phyloP scores from a whole-genome alignment of 371 early-diverging fungal genomes.

The Mortierella sp. region DNA sequence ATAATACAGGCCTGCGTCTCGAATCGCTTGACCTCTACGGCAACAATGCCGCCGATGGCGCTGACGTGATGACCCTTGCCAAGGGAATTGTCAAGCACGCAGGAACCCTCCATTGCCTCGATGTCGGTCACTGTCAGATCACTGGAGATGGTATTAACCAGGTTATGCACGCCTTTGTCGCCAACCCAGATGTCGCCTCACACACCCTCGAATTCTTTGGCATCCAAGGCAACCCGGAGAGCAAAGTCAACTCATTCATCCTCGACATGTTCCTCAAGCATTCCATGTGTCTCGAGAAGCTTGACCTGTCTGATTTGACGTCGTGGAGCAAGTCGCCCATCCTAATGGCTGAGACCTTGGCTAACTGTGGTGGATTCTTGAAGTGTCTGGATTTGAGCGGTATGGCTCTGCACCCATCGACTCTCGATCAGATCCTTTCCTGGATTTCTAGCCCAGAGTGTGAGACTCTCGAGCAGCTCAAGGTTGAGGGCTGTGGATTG shows the following conservation, averaged over 20 bases:
- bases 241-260: conserved; percentile 57
- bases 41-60: conserved; percentile 50
- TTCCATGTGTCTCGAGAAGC: conserved; percentile 47
- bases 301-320: conserved; percentile 48
- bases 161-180: conserved; percentile 58
- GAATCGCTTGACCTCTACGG: conserved; percentile 39
- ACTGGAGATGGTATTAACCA: conserved; percentile 59
- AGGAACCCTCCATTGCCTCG: conserved; percentile 38
- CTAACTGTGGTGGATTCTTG: conserved; percentile 45
- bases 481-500: conserved; percentile 54
- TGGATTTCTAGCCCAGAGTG: conserved; percentile 48
- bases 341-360: conserved; percentile 55
- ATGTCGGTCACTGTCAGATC: conserved; percentile 52
- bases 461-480: conserved; percentile 39
- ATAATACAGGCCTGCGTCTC: conserved; percentile 34
- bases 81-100: conserved; percentile 59
- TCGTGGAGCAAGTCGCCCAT: conserved; percentile 59
- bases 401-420: conserved; percentile 50
- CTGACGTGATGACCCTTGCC: conserved; percentile 55
- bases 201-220: conserved; percentile 44
- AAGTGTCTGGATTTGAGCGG: conserved; percentile 44
- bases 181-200: conserved; percentile 57
- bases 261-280: conserved; percentile 58
- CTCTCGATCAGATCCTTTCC: conserved; percentile 44
- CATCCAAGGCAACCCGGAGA: conserved; percentile 42